These are phyloP conservation scores for Suillus brevipes DNA, from an alignment of 768 basidiomycete species.

Conservation along the genomic window DNA sequence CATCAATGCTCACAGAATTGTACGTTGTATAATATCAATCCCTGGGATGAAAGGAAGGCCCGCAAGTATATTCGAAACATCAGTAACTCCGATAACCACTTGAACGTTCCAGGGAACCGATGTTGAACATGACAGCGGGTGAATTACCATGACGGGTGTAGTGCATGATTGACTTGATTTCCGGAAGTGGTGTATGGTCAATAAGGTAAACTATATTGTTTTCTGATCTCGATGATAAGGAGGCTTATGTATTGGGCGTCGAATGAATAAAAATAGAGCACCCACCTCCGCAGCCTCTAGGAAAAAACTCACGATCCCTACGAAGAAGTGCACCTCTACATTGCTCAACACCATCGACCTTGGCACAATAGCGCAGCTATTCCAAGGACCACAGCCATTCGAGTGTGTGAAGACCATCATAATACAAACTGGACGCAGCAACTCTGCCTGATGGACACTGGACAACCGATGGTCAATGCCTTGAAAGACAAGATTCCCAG, in stretches of 20 bases:
- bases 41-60: too few species aligned
- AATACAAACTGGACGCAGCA: too few species aligned
- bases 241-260: neutral
- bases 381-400: too few species aligned
- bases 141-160: neutral
- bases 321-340: neutral
- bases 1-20: too few species aligned
- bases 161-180: neutral
- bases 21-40: too few species aligned
- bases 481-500: too few species aligned
- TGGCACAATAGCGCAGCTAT: too few species aligned
- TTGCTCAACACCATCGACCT: neutral
- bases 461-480: too few species aligned
- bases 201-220: neutral
- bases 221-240: neutral
- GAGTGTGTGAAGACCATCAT: too few species aligned
- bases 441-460: too few species aligned
- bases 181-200: neutral
- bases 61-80: neutral
- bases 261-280: neutral
- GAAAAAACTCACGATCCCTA: neutral
- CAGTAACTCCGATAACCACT: neutral
- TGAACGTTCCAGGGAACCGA: neutral
- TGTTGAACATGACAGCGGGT: neutral
- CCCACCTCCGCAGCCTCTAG: neutral